These are phyloP conservation scores for Vararia minispora DNA, from an alignment of 768 basidiomycete species.

Conservation along the genomic window DNA sequence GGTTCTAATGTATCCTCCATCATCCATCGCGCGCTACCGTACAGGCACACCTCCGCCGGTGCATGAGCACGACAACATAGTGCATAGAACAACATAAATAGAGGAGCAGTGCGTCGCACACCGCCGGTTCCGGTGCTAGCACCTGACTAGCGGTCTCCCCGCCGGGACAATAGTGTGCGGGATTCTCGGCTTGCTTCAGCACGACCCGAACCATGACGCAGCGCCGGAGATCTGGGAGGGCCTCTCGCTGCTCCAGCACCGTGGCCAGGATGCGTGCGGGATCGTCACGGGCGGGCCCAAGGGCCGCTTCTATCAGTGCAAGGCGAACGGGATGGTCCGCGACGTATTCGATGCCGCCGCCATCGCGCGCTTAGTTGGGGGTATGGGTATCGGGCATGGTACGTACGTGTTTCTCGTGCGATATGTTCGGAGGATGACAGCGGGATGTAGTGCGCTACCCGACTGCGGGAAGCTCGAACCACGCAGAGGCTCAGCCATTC, in stretches of 20 bases:
- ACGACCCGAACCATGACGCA: slow-evolving; percentile 62
- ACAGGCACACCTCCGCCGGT: too few species aligned
- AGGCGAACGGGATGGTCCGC: slow-evolving; percentile 98
- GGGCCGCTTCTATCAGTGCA: slow-evolving; percentile 95
- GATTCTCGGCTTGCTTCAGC: slow-evolving; percentile 78
- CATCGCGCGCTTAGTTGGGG: slow-evolving; percentile 69
- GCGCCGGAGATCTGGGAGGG: slow-evolving; percentile 91
- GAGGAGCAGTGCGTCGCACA: too few species aligned
- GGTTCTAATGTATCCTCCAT: too few species aligned
- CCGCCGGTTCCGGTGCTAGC: too few species aligned
- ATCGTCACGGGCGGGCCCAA: slow-evolving; percentile 93
- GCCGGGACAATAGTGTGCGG: slow-evolving; percentile 93
- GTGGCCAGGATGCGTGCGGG: slow-evolving; percentile 97
- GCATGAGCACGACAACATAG: too few species aligned
- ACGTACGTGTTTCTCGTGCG: slow-evolving; percentile 14
- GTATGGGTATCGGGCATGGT: slow-evolving; percentile 99
- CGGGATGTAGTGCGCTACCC: slow-evolving; percentile 89
- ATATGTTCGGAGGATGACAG: too few species aligned
- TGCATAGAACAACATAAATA: too few species aligned
- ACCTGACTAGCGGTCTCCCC: too few species aligned
- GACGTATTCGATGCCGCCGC: slow-evolving; percentile 86
- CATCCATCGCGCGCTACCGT: too few species aligned
- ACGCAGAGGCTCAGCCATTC: slow-evolving; percentile 97
- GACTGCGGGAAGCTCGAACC: slow-evolving; percentile 93
- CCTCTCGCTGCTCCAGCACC: slow-evolving; percentile 89